Conservation (phyloP, 371 early-diverging fungal species). For the Mucor piriformis region DNA sequence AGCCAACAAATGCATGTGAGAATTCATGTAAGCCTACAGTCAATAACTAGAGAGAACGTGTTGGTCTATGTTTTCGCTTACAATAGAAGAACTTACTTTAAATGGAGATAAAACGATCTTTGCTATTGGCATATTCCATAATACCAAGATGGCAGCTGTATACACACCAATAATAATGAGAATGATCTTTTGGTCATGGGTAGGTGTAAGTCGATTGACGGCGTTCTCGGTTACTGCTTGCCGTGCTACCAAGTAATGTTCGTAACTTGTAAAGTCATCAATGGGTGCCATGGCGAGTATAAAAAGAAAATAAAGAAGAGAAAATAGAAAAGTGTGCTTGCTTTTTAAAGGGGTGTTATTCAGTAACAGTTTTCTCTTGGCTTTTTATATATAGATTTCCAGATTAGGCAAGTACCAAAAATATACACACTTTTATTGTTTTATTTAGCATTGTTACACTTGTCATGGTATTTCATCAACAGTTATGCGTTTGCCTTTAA, state of each 20-base stretch:
- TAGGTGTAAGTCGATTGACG: slow-evolving; percentile 56
- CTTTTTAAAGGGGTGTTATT: background rate
- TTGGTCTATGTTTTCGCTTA: background rate
- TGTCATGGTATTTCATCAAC: background rate
- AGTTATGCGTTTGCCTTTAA: background rate
- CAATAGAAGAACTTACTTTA: slow-evolving; percentile 55
- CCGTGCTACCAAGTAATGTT: slow-evolving; percentile 43
- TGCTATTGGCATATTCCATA: slow-evolving; percentile 88
- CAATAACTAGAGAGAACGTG: slow-evolving; percentile 51
- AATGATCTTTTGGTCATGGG: slow-evolving; percentile 65
- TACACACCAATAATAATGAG: slow-evolving; percentile 76
- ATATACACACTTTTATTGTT: background rate
- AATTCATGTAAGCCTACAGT: slow-evolving; percentile 87
- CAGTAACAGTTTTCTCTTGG: slow-evolving; percentile 4
- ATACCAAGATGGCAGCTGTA: slow-evolving; percentile 67
- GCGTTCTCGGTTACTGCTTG: slow-evolving; percentile 42
- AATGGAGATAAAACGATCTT: slow-evolving; percentile 89
- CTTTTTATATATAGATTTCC: slow-evolving; percentile 9
- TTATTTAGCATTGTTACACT: background rate
- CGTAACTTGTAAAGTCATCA: slow-evolving; percentile 33
- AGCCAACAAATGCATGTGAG: slow-evolving; percentile 79
- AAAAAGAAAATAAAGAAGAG: background rate
- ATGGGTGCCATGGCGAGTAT: slow-evolving; percentile 29
- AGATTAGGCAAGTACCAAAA: slow-evolving; percentile 9
- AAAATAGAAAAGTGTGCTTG: background rate